Evolutionary conservation across 805 yeast species (phyloP).

Genomic region (Clavispora asparagi): DNA sequence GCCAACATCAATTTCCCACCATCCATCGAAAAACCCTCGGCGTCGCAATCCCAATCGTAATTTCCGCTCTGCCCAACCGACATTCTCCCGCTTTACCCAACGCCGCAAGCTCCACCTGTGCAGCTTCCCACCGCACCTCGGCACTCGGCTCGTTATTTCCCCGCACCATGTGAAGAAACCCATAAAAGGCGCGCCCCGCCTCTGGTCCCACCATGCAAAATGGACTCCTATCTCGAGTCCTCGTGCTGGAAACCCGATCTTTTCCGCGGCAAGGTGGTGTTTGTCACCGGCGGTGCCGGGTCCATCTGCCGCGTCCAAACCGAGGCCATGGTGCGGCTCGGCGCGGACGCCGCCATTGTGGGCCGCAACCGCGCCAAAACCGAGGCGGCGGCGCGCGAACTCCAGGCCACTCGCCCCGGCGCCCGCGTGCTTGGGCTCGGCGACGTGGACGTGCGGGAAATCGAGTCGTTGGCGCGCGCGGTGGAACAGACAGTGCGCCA

Average conservation of each 20-base stretch:
- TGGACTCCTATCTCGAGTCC: constrained; percentile 21
- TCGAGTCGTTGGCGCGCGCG: constrained; percentile 54
- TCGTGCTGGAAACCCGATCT: constrained; percentile 51
- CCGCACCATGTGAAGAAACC: background rate
- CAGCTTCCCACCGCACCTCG: too few species aligned
- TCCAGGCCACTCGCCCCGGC: constrained; percentile 51
- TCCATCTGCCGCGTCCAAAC: constrained; percentile 90
- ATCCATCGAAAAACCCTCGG: too few species aligned
- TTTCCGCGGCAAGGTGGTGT: constrained; percentile 79
- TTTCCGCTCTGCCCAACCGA: too few species aligned
- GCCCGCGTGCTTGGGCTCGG: constrained; percentile 68
- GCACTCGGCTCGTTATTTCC: background rate
- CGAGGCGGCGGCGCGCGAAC: constrained; percentile 59
- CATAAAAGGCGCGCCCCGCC: background rate
- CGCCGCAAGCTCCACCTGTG: too few species aligned
- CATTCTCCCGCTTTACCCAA: too few species aligned
- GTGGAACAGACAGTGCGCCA: constrained; percentile 58
- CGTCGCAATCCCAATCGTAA: too few species aligned
- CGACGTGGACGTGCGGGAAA: constrained; percentile 72
- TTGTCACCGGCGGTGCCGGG: constrained; percentile 96
- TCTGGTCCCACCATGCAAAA: background rate
- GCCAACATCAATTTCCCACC: too few species aligned
- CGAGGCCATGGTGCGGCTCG: constrained; percentile 76
- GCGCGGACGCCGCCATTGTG: constrained; percentile 81
- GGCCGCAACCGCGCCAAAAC: constrained; percentile 75